Evolutionary conservation across 2,329 filamentous ascomycete genomes (phyloP), one percentile per base, ranked within the genome.

Genomic region (Apiospora marii): DNA sequence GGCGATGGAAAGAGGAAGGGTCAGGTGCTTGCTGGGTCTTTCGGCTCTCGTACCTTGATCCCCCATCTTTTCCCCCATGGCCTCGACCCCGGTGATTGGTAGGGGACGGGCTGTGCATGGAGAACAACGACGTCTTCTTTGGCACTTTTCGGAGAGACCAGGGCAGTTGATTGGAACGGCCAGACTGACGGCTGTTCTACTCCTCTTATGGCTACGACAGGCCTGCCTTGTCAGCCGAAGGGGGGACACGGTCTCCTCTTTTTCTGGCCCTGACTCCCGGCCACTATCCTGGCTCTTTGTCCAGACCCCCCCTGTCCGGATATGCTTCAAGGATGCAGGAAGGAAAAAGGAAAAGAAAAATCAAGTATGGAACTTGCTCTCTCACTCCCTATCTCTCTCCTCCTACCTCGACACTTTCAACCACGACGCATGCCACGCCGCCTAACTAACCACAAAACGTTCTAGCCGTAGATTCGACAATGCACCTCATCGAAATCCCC

Each of bases 121-220:
- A 64, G 58, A 64, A 41, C 19, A 22, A 64, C 58, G 58, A 64
- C 19, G 58, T 41, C 58, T 64, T 64, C 30, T 37, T 37, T 64
- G 4, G 19, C 19, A 22, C 19, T 68, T 70, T 43, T 70, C 68
- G 68, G 68, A 70, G 68, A 70, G 34, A 53, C 4, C 68, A 70
- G 68, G 68, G 68, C 68, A 44, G 22, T 3, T 70, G 68, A 70
- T 70, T 70, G 68, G 68, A 58, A 70, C 46, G 68, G 43, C 24
- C 67, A 30, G 4, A 64, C 34, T 64, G 58, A n/a, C 58, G 58
- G 58, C 58, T 64, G 58, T 64, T 64, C 19, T 41, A 41, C 58
- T 64, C 30, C 58, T 64, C 58, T 24, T n/a, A 37, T n/a, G 46
- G 43, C 67, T 68, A 68, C 43, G 67, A 48, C 67, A 64, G 12